Conservation (phyloP, 2,329 filamentous ascomycete genomes). For the Hymenoscyphus scutula region DNA sequence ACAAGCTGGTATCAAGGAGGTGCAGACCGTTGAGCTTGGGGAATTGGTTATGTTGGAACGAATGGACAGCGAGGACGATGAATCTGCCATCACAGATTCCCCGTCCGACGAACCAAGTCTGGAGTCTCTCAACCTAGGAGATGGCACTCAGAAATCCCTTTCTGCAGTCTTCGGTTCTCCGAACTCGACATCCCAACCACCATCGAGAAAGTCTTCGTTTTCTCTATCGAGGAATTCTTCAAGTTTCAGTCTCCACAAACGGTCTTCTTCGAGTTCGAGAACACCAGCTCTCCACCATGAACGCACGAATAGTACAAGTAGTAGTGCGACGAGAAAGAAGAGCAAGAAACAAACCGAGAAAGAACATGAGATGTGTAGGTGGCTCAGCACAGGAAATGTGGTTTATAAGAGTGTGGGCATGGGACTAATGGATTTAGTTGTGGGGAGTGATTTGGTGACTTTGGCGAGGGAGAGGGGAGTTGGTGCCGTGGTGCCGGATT, state of each 20-base stretch:
- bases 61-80: constrained; percentile 17
- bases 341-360: constrained; percentile 33
- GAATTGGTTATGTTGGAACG: constrained; percentile 66
- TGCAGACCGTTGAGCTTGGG: constrained; percentile 82
- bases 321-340: constrained; percentile 12
- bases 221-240: constrained; percentile 20
- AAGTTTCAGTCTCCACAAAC: constrained; percentile 11
- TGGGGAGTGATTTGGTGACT: constrained; percentile 56
- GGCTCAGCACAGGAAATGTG: constrained; percentile 62
- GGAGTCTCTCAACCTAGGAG: constrained; percentile 11
- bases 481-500: constrained; percentile 52
- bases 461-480: constrained; percentile 54
- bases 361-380: constrained; percentile 51
- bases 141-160: not conserved
- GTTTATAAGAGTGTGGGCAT: constrained; percentile 68
- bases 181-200: not conserved
- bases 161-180: not conserved
- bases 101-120: not conserved
- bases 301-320: not conserved
- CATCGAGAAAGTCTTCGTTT: constrained; percentile 27
- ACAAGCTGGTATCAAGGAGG: constrained; percentile 67
- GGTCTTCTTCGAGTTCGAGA: not conserved
- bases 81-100: constrained; percentile 6
- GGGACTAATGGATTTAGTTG: constrained; percentile 64
- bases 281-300: not conserved